Evolutionary conservation across 805 yeast species (phyloP), one percentile per base, ranked within the genome.

Genomic region (Priceomyces fermenticarens): DNA sequence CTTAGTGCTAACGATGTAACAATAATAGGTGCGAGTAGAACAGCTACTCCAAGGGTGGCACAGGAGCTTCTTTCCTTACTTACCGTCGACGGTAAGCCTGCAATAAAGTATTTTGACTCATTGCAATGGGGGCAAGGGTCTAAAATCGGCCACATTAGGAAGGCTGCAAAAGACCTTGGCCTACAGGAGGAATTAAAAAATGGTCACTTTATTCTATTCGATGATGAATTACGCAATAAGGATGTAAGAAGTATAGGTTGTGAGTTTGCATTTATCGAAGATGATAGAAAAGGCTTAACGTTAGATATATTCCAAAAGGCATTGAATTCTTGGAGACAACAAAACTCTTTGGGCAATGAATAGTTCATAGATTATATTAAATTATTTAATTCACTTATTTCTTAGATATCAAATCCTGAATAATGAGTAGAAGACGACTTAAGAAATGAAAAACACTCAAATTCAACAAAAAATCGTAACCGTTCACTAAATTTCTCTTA

Each of bases 31-130:
- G 96, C 96, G 0, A 83, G 91, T 17, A 69, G 96, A 49, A 88
- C 97, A 0, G 77, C 78, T 45, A 78, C 88, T 1, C 95, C 96
- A 0, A 69, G 75, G 11, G 65, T 84, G n/a, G 96, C 96, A 2
- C 70, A 70, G 47, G 77, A 79, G 40, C 60, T 88, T 54, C 62
- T 88, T 39, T 65, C 72, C 6, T 58, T 72, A 42, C 69, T 85
- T 28, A 67, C 73, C 29, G 61, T 88, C 1, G 73, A 74, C 32
- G 75, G 70, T n/a, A 66, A 63, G 34, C 81, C 84, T 0, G 69
- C 80, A n/a, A 59, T 67, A 12, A 52, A 66, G 10, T 69, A 65
- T 38, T 82, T 88, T 47, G 80, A 77, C 46, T 75, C 72, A 30
- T 59, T 76, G 36, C 85, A 83, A 55, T 84, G 88, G 83, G 90